phyloP scores from a whole-genome alignment of 768 basidiomycete genomes.

The Leccinum uliginosum region DNA sequence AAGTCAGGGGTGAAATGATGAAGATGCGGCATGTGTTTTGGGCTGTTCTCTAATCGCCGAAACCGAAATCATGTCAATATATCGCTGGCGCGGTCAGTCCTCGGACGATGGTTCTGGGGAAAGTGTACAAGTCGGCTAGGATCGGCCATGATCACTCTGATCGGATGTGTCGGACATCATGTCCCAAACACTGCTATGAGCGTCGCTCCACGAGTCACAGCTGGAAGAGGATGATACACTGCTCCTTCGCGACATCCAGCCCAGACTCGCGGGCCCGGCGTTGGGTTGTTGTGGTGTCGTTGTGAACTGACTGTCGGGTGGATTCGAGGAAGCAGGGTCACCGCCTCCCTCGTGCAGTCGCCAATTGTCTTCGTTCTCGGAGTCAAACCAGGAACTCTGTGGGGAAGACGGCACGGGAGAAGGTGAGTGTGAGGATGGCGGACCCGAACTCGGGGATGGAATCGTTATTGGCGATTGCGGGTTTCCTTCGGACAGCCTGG shows the following conservation, averaged over 20 bases:
- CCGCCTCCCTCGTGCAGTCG: background rate
- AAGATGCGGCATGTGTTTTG: background rate
- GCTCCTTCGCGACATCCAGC: slow-evolving; percentile 8
- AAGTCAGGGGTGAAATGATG: background rate
- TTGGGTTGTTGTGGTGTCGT: background rate
- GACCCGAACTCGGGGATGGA: slow-evolving; percentile 10
- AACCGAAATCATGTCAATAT: background rate
- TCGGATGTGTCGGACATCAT: slow-evolving; percentile 18
- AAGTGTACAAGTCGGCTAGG: background rate
- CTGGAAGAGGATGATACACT: slow-evolving; percentile 14
- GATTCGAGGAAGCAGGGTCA: background rate
- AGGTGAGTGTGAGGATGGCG: slow-evolving; percentile 18
- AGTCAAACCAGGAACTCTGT: slow-evolving; percentile 4
- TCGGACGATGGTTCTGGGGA: background rate
- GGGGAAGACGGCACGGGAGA: slow-evolving; percentile 11
- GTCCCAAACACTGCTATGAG: slow-evolving; percentile 25
- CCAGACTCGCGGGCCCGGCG: background rate
- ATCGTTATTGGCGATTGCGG: slow-evolving; percentile 27
- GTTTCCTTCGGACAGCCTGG: slow-evolving; percentile 13
- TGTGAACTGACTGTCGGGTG: background rate
- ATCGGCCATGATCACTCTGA: background rate
- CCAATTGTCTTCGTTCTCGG: slow-evolving; percentile 14
- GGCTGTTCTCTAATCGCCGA: background rate
- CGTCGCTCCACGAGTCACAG: slow-evolving; percentile 28
- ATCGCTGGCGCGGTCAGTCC: background rate